phyloP scores from a whole-genome alignment of 768 basidiomycete genomes.

The Megacollybia marginata region DNA sequence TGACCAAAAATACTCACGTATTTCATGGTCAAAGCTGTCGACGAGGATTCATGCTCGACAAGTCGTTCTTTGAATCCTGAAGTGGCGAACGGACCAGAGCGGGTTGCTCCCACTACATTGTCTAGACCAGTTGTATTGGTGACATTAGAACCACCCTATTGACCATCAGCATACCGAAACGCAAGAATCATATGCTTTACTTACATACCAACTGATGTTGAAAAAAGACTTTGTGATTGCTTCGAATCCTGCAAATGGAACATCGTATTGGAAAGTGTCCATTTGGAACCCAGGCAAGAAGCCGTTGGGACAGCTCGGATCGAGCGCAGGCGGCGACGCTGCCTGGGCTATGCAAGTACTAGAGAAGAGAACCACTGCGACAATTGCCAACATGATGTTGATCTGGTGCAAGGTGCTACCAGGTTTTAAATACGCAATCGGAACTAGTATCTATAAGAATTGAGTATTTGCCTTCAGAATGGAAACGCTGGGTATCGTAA shows the following conservation, averaged over 20 bases:
- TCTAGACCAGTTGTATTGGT: constrained; percentile 5
- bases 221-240: constrained; percentile 6
- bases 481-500: no score
- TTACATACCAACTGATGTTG: constrained; percentile 7
- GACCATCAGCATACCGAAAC: neutral
- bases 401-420: no score
- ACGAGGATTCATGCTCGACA: neutral
- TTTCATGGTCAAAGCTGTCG: neutral
- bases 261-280: constrained; percentile 8
- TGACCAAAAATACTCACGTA: neutral
- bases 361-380: no score
- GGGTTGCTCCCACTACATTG: constrained; percentile 10
- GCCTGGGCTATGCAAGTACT: no score
- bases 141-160: neutral
- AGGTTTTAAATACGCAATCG: no score
- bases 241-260: constrained; percentile 5
- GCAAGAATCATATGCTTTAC: neutral
- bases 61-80: constrained; percentile 4
- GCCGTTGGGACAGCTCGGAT: neutral
- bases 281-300: constrained; percentile 1
- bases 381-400: no score
- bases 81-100: neutral
- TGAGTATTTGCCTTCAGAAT: no score
- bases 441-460: no score
- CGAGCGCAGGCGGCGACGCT: neutral